A percentile compares a stretch with the other conserved stretches of the same genome.
Evolutionary conservation across 1,284 basidiomycete species (phyloP).

Genomic region (Melampsora americana): DNA sequence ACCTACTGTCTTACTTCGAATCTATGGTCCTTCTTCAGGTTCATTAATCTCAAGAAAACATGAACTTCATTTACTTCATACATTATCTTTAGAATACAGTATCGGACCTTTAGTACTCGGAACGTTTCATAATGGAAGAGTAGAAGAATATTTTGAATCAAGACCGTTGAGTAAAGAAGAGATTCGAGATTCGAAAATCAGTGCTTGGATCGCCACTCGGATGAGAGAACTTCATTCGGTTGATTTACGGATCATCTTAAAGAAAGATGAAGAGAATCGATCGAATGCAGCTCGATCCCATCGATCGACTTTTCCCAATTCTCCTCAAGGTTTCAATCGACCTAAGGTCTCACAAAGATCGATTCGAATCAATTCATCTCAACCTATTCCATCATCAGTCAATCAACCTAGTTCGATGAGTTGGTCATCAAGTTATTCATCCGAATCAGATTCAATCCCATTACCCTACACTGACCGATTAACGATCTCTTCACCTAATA

Average conservation of each 20-base stretch:
- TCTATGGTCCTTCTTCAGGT: slow-evolving; percentile 82
- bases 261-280: no score
- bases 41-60: slow-evolving; percentile 76
- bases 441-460: slow-evolving; percentile 42
- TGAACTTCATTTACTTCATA: slow-evolving; percentile 79
- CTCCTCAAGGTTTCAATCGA: no score
- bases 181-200: slow-evolving; percentile 69
- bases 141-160: slow-evolving; percentile 90
- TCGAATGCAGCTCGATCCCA: no score
- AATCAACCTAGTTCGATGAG: slow-evolving; percentile 46
- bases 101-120: slow-evolving; percentile 89
- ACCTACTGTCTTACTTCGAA: slow-evolving; percentile 73
- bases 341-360: background rate
- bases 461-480: slow-evolving; percentile 15
- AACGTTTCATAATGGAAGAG: slow-evolving; percentile 84
- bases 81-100: slow-evolving; percentile 76
- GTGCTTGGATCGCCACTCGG: slow-evolving; percentile 76
- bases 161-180: slow-evolving; percentile 71
- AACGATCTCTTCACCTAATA: slow-evolving; percentile 43
- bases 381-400: slow-evolving; percentile 46
- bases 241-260: slow-evolving; percentile 62
- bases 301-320: background rate
- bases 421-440: slow-evolving; percentile 47
- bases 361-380: background rate
- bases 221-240: slow-evolving; percentile 93